phyloP scores from a whole-genome alignment of 2,329 filamentous ascomycete species.

The Hansfordia pulvinata region DNA sequence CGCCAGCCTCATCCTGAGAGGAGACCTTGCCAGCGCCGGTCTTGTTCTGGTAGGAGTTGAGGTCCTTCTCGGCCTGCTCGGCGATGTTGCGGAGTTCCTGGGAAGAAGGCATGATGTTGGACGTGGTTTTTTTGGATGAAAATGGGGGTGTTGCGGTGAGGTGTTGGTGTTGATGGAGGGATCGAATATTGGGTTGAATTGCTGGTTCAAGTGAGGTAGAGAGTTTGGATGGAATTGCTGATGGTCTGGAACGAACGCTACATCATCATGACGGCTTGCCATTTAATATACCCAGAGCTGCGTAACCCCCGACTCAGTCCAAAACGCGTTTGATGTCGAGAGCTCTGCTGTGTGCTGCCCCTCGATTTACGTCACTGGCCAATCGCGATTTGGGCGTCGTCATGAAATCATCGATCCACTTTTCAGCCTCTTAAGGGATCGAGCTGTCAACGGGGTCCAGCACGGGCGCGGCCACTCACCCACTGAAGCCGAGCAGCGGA shows the following conservation, averaged over 20 bases:
- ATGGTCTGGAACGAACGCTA: too few relatives aligned
- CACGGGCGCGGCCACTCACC: neutral
- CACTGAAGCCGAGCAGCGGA: neutral
- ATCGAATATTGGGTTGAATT: too few relatives aligned
- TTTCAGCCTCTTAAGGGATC: neutral
- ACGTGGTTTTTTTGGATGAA: too few relatives aligned
- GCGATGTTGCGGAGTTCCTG: conserved; percentile 28
- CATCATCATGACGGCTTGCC: neutral
- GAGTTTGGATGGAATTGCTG: neutral
- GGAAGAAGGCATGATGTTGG: conserved; percentile 15
- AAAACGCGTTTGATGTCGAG: too few relatives aligned
- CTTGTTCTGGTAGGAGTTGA: conserved; percentile 34
- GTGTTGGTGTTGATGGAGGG: too few relatives aligned
- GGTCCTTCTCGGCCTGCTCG: conserved; percentile 29
- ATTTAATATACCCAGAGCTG: too few relatives aligned
- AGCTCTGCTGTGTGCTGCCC: too few relatives aligned
- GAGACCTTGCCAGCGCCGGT: conserved; percentile 26
- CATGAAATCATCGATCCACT: neutral
- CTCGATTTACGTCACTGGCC: too few relatives aligned
- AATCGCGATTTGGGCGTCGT: neutral
- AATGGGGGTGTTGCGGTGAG: too few relatives aligned
- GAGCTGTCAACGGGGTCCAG: neutral
- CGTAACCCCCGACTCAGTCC: too few relatives aligned
- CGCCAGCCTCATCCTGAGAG: conserved; percentile 25
- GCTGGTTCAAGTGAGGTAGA: neutral